phyloP scores from a whole-genome alignment of 2,329 filamentous ascomycete genomes.

The Exophiala sp. region DNA sequence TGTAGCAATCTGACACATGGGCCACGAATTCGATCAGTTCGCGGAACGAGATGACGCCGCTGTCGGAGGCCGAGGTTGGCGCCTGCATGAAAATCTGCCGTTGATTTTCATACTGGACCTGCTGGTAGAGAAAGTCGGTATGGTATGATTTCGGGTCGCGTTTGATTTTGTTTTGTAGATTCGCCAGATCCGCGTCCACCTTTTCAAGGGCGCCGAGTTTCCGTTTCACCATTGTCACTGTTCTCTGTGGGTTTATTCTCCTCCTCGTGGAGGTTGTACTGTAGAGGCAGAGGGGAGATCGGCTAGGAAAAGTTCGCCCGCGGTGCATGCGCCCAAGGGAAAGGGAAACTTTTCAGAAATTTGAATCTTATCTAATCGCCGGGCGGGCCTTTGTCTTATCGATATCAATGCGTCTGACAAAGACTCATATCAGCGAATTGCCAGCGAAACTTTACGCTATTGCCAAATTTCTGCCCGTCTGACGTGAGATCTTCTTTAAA shows the following conservation, averaged over 20 bases:
- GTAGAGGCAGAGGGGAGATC: neutral
- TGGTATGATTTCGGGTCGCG: slow-evolving; percentile 83
- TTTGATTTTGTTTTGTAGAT: slow-evolving; percentile 84
- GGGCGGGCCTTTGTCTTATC: neutral
- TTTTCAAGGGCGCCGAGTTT: slow-evolving; percentile 92
- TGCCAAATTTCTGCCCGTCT: too few species aligned
- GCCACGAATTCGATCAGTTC: slow-evolving; percentile 91
- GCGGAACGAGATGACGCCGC: slow-evolving; percentile 74
- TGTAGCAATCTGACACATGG: slow-evolving; percentile 91
- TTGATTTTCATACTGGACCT: slow-evolving; percentile 85
- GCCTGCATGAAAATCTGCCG: slow-evolving; percentile 85
- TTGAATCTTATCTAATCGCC: neutral
- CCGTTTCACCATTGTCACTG: slow-evolving; percentile 64
- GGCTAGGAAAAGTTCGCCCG: neutral
- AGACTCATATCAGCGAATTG: too few species aligned
- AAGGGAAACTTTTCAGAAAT: neutral
- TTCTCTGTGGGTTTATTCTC: neutral
- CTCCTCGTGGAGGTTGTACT: neutral
- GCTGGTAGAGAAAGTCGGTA: slow-evolving; percentile 82
- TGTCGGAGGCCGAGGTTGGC: slow-evolving; percentile 64
- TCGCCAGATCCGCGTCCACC: slow-evolving; percentile 85
- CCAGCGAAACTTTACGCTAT: too few species aligned
- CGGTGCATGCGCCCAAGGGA: neutral
- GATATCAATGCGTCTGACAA: too few species aligned
- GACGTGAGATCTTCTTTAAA: too few species aligned